Evolutionary conservation across 1,284 basidiomycete genomes (phyloP).

Genomic region (Melampsora larici-populina): DNA sequence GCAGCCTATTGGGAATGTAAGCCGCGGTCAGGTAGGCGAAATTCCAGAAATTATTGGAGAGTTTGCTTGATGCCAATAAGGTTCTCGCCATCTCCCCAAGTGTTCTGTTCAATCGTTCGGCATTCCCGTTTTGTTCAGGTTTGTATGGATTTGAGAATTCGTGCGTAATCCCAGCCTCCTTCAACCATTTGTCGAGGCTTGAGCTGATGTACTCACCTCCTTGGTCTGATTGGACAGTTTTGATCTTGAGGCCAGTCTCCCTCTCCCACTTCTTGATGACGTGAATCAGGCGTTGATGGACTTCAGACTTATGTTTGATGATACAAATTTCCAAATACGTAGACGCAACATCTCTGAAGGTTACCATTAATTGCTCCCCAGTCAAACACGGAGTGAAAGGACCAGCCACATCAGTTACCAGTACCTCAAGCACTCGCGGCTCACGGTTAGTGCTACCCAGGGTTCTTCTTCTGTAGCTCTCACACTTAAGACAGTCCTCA

Average conservation of each 20-base stretch:
- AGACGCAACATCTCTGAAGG: too few relatives aligned
- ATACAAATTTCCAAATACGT: too few relatives aligned
- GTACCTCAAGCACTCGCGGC: background rate
- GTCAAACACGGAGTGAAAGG: background rate
- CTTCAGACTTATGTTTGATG: background rate
- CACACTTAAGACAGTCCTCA: too few relatives aligned
- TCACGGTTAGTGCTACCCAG: too few relatives aligned
- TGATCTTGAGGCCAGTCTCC: background rate
- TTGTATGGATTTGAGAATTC: background rate
- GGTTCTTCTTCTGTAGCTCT: too few relatives aligned
- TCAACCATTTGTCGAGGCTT: background rate
- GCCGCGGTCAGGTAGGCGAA: background rate
- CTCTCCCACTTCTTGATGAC: background rate
- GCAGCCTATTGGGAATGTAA: conserved; percentile 2
- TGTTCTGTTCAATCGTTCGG: conserved; percentile 3
- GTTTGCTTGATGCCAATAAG: background rate
- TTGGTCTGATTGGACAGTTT: background rate
- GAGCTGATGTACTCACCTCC: background rate
- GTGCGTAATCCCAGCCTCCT: background rate
- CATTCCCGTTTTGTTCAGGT: conserved; percentile 1
- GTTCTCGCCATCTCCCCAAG: conserved; percentile 10
- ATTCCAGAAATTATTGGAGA: background rate
- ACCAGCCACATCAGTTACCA: conserved; percentile 7
- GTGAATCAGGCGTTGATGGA: background rate
- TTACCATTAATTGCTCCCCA: background rate